These are phyloP conservation scores for Capsicum rhomboideum DNA, from an alignment of 257 asterid species.

Conservation along the genomic window DNA sequence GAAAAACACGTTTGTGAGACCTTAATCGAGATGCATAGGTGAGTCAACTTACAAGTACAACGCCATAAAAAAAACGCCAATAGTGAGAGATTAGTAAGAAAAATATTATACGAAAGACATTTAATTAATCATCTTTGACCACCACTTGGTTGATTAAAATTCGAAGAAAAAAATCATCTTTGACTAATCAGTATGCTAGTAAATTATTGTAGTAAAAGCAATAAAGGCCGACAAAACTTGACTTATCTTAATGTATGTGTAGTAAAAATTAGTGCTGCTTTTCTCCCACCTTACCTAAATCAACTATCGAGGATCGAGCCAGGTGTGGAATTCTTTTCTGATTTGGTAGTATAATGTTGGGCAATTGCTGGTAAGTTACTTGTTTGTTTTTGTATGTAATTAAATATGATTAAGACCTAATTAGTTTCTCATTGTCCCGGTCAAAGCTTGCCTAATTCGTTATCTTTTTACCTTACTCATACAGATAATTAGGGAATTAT, in stretches of 20 bases:
- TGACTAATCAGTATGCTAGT: not conserved
- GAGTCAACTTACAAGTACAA: no score
- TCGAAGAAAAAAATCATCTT: not conserved
- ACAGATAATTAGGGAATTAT: not conserved
- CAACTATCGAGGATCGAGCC: not conserved
- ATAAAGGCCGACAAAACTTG: not conserved
- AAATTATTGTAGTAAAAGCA: not conserved
- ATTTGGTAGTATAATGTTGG: not conserved
- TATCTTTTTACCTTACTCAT: not conserved
- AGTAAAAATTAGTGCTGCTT: not conserved
- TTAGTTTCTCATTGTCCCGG: not conserved
- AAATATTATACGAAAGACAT: not conserved
- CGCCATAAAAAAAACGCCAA: no score
- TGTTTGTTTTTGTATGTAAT: not conserved
- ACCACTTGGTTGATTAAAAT: no score
- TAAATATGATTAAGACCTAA: not conserved
- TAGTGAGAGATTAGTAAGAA: not conserved
- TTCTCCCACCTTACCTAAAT: slow-evolving; percentile 3
- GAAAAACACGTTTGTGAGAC: not conserved
- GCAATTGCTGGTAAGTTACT: not conserved
- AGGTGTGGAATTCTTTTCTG: not conserved
- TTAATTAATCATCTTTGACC: not conserved
- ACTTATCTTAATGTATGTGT: not conserved
- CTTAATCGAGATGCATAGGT: no score
- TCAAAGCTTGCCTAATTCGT: not conserved